These are phyloP conservation scores for Echria macrotheca DNA, from an alignment of 495 filamentous ascomycete genomes.

Conservation along the genomic window DNA sequence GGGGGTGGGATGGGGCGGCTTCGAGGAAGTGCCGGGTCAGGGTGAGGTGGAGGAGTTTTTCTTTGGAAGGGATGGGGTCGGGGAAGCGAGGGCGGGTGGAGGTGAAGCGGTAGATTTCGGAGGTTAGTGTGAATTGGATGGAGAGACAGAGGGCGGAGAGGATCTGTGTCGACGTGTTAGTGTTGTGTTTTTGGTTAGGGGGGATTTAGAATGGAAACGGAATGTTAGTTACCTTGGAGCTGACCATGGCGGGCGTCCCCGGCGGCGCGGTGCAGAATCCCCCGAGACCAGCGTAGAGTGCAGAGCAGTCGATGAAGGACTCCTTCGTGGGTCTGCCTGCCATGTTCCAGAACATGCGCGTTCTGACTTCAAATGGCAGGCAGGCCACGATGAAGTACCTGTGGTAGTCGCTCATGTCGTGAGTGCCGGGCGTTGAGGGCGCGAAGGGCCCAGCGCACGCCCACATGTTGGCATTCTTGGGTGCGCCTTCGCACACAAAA, in stretches of 20 bases:
- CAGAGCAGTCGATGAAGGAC: too few species aligned
- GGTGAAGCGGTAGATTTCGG: conserved; percentile 11
- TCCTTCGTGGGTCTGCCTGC: not conserved
- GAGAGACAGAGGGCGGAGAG: conserved; percentile 5
- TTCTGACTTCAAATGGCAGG: conserved; percentile 4
- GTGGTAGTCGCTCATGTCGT: conserved; percentile 6
- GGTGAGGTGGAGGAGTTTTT: conserved; percentile 6
- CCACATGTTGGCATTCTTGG: conserved; percentile 1
- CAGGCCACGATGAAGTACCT: conserved; percentile 11
- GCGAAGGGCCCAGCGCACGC: not conserved
- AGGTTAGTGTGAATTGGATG: conserved; percentile 1
- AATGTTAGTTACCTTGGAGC: too few species aligned
- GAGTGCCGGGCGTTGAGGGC: conserved; percentile 1
- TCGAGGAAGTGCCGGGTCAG: conserved; percentile 8
- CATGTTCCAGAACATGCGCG: conserved; percentile 10
- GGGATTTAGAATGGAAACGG: too few species aligned
- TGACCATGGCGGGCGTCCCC: too few species aligned
- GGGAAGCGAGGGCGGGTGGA: conserved; percentile 5
- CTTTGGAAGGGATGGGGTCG: conserved; percentile 8
- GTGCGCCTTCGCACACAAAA: conserved; percentile 7
- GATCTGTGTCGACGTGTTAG: conserved; percentile 2
- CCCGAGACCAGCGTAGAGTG: conserved; percentile 2
- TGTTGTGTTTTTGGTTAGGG: not conserved
- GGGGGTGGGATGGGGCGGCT: not conserved
- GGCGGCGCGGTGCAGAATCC: not conserved